Percentiles rank a stretch among this genome's conserved stretches.
Conservation (phyloP, 2,329 filamentous ascomycete genomes). For the Fusarium succisae region DNA sequence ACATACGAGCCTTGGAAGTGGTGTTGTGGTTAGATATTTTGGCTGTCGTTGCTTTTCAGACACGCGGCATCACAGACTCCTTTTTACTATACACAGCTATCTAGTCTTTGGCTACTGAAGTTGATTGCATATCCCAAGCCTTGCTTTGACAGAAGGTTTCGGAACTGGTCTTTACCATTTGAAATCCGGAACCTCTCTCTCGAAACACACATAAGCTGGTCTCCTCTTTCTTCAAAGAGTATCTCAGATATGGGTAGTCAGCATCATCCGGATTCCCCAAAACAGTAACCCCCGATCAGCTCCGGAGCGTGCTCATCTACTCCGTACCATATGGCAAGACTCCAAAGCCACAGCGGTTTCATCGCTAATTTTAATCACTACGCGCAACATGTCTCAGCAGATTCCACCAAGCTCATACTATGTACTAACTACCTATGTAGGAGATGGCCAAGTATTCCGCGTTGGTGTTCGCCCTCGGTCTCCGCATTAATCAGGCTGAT, state of each 20-base stretch:
- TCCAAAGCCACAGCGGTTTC: constrained; percentile 34
- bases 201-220: background rate
- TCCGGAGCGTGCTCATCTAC: background rate
- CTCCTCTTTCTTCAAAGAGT: background rate
- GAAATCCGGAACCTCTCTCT: background rate
- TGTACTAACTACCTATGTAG: background rate
- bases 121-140: background rate
- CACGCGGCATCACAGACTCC: background rate
- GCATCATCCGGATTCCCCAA: constrained; percentile 37
- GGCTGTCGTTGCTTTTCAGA: background rate
- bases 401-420: background rate
- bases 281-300: constrained; percentile 33
- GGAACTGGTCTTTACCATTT: background rate
- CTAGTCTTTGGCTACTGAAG: background rate
- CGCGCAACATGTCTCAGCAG: background rate
- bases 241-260: background rate
- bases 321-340: background rate
- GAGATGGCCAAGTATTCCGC: background rate
- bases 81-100: background rate
- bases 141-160: background rate
- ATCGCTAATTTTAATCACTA: constrained; percentile 5
- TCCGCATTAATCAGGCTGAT: background rate
- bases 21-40: constrained; percentile 2
- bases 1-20: constrained; percentile 11
- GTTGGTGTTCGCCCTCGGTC: background rate